Evolutionary conservation across 148 eudicot species (phyloP).

Genomic region (Rhododendron mucronatum): DNA sequence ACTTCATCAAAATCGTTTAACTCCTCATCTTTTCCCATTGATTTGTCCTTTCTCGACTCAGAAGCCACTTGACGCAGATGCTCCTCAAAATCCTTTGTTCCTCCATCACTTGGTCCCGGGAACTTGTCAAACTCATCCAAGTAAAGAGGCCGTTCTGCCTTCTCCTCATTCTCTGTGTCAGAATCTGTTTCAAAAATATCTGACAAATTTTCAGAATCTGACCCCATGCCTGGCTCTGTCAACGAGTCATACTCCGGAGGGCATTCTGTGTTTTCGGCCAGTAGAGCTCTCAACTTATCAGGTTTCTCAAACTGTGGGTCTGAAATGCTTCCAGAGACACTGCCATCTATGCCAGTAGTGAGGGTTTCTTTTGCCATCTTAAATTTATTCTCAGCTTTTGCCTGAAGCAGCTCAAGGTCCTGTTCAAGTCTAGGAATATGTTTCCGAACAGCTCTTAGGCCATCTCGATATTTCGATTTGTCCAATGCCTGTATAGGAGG

Average conservation of each 20-base stretch:
- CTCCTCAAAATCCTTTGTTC: slow-evolving; percentile 41
- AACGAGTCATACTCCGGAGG: slow-evolving; percentile 28
- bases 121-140: slow-evolving; percentile 78
- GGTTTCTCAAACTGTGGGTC: slow-evolving; percentile 32
- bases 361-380: slow-evolving; percentile 23
- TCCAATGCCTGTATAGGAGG: slow-evolving; percentile 67
- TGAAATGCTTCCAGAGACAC: slow-evolving; percentile 16
- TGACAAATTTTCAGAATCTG: slow-evolving; percentile 77
- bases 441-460: slow-evolving; percentile 68
- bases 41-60: slow-evolving; percentile 33
- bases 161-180: slow-evolving; percentile 41
- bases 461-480: slow-evolving; percentile 77
- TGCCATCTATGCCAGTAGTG: slow-evolving; percentile 9
- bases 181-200: slow-evolving; percentile 90
- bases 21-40: slow-evolving; percentile 31
- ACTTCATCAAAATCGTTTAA: slow-evolving; percentile 70
- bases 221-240: slow-evolving; percentile 33
- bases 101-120: slow-evolving; percentile 34
- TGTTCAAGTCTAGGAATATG: slow-evolving; percentile 83
- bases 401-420: slow-evolving; percentile 64
- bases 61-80: slow-evolving; percentile 51
- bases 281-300: slow-evolving; percentile 44
- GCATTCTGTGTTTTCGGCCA: slow-evolving; percentile 37
- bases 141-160: slow-evolving; percentile 47
- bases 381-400: slow-evolving; percentile 37